These are phyloP conservation scores for Trifolium dubium DNA, from an alignment of 306 rosid species.

Conservation along the genomic window DNA sequence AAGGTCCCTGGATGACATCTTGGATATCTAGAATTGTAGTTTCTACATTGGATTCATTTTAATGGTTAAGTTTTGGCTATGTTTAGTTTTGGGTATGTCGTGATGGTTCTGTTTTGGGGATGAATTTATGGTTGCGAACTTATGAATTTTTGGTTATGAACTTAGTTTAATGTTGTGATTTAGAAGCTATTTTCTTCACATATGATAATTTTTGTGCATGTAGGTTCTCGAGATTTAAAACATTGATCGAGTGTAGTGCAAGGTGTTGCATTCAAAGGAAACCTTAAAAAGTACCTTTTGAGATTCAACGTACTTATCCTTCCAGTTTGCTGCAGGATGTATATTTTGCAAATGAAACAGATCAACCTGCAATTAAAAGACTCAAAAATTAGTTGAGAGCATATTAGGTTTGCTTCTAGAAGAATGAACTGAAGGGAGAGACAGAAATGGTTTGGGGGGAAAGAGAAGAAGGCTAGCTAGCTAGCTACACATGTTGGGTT, in stretches of 20 bases:
- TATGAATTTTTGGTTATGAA: too few relatives aligned
- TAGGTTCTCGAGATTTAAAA: neutral
- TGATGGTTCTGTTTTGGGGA: neutral
- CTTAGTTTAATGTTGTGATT: too few relatives aligned
- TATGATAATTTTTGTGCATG: too few relatives aligned
- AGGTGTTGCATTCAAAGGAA: conserved; percentile 28
- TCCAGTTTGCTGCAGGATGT: conserved; percentile 72
- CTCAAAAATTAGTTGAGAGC: conserved; percentile 3
- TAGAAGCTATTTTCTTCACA: too few relatives aligned
- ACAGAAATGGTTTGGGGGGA: neutral
- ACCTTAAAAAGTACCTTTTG: conserved; percentile 65
- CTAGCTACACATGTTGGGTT: conserved; percentile 2
- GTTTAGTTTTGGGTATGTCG: too few relatives aligned
- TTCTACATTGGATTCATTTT: too few relatives aligned
- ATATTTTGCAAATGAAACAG: conserved; percentile 79
- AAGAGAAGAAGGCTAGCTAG: too few relatives aligned
- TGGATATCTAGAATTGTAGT: too few relatives aligned
- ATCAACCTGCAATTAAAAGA: conserved; percentile 69
- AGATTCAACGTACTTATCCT: conserved; percentile 63
- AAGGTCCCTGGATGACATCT: too few relatives aligned
- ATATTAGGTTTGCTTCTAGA: conserved; percentile 7
- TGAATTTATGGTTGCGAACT: too few relatives aligned
- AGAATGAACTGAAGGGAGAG: conserved; percentile 14
- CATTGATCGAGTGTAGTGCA: conserved; percentile 14
- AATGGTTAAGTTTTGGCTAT: too few relatives aligned